phyloP scores from a whole-genome alignment of 1,139 yeast genomes.

The Debaryomyces sp. region DNA sequence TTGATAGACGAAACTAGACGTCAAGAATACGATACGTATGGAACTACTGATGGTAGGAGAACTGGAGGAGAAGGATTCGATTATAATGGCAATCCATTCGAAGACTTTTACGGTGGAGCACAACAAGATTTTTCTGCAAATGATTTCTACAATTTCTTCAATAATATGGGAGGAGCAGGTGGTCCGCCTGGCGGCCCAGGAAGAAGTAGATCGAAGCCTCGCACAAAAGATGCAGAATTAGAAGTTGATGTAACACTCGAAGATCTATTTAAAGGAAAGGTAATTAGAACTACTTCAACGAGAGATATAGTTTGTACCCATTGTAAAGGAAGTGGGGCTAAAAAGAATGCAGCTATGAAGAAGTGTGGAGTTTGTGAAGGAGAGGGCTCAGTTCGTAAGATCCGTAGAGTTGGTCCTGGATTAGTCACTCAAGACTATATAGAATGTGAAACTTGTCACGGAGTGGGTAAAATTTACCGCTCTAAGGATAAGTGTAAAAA shows the following conservation, averaged over 20 bases:
- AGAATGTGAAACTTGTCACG: constrained; percentile 72
- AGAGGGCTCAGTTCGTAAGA: constrained; percentile 60
- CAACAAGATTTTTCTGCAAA: constrained; percentile 52
- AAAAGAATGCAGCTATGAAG: constrained; percentile 57
- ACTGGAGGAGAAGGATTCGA: constrained; percentile 22
- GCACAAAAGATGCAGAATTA: constrained; percentile 69
- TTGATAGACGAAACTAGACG: constrained; percentile 65
- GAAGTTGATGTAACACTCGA: constrained; percentile 68
- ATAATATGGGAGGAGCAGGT: constrained; percentile 39
- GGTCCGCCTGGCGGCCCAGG: constrained; percentile 13
- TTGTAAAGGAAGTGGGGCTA: constrained; percentile 79
- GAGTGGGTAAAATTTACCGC: constrained; percentile 65
- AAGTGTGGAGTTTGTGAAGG: constrained; percentile 76
- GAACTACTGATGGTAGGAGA: constrained; percentile 43
- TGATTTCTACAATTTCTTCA: constrained; percentile 75
- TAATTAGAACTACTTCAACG: constrained; percentile 71
- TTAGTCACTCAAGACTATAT: constrained; percentile 65
- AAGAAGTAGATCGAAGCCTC: constrained; percentile 15
- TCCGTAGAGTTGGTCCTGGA: constrained; percentile 76
- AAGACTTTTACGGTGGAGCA: constrained; percentile 35
- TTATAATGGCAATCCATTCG: constrained; percentile 46
- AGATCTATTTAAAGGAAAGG: constrained; percentile 82
- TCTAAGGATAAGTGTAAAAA: constrained; percentile 75
- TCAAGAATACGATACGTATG: constrained; percentile 59
- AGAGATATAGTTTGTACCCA: constrained; percentile 70